These are phyloP conservation scores for Karstenula rhodostoma DNA, from an alignment of 2,329 filamentous ascomycete species.

Conservation along the genomic window DNA sequence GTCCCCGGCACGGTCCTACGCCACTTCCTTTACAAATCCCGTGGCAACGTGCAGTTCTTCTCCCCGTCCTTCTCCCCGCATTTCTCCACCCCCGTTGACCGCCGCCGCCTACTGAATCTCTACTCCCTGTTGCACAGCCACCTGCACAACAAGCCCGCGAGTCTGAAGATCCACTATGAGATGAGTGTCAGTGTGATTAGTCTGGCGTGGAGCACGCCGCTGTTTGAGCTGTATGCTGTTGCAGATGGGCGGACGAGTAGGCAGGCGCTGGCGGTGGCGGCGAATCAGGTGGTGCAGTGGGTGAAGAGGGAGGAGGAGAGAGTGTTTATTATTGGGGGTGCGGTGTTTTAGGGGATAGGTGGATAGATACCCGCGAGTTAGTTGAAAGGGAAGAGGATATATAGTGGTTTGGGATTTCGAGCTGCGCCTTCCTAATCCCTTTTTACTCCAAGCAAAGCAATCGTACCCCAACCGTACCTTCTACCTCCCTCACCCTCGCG, in stretches of 20 bases:
- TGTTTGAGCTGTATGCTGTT: conserved; percentile 96
- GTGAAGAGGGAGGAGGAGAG: conserved; percentile 90
- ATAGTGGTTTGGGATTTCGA: too few relatives aligned
- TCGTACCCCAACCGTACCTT: too few relatives aligned
- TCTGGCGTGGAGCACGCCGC: conserved; percentile 87
- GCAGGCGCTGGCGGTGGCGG: conserved; percentile 78
- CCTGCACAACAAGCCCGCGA: conserved; percentile 83
- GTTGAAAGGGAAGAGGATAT: too few relatives aligned
- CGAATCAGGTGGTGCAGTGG: conserved; percentile 91
- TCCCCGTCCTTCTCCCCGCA: conserved; percentile 83
- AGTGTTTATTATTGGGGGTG: conserved; percentile 97
- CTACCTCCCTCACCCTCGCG: too few relatives aligned
- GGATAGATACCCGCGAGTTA: background rate
- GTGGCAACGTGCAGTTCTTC: conserved; percentile 92
- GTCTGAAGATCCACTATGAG: conserved; percentile 86
- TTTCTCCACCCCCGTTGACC: conserved; percentile 67
- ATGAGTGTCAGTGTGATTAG: conserved; percentile 74
- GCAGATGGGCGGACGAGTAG: conserved; percentile 73
- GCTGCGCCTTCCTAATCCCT: too few relatives aligned
- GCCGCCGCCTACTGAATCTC: conserved; percentile 78
- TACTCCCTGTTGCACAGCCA: conserved; percentile 86
- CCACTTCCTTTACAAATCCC: conserved; percentile 96
- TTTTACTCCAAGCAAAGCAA: too few relatives aligned
- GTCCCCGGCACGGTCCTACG: conserved; percentile 80
- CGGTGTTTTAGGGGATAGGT: conserved; percentile 65